These are phyloP conservation scores for Inga oerstediana DNA, from an alignment of 306 rosid species.

Conservation along the genomic window DNA sequence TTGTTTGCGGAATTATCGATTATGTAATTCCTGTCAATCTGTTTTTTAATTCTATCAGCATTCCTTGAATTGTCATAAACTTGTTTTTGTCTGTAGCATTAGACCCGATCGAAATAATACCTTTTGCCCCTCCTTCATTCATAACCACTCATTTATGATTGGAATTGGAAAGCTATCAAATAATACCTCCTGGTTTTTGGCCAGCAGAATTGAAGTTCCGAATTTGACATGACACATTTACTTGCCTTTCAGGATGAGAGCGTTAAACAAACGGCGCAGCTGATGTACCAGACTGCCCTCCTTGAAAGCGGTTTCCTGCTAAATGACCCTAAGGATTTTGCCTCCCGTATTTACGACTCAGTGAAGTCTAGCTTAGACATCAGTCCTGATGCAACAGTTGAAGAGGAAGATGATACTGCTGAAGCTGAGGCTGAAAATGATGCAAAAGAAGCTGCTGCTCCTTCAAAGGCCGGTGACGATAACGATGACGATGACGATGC, in stretches of 20 bases:
- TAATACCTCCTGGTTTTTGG: neutral
- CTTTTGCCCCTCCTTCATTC: neutral
- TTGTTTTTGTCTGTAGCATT: neutral
- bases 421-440: conserved; percentile 67
- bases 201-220: neutral
- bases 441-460: conserved; percentile 17
- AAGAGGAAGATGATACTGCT: conserved; percentile 74
- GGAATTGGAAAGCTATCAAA: neutral
- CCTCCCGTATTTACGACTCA: conserved; percentile 77
- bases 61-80: neutral
- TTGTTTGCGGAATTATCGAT: neutral
- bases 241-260: conserved; percentile 70
- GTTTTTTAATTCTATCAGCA: neutral
- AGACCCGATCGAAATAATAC: neutral
- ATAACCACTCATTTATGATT: neutral
- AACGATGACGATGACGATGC: conserved; percentile 23
- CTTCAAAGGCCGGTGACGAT: conserved; percentile 34
- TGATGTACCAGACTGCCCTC: conserved; percentile 94
- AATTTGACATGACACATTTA: neutral
- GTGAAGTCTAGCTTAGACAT: conserved; percentile 88
- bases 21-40: neutral
- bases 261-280: conserved; percentile 76
- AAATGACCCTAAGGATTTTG: conserved; percentile 84
- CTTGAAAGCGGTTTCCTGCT: conserved; percentile 88
- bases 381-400: conserved; percentile 71